Evolutionary conservation across 2,329 filamentous ascomycete genomes (phyloP).

Genomic region (Talaromyces funiculosus): DNA sequence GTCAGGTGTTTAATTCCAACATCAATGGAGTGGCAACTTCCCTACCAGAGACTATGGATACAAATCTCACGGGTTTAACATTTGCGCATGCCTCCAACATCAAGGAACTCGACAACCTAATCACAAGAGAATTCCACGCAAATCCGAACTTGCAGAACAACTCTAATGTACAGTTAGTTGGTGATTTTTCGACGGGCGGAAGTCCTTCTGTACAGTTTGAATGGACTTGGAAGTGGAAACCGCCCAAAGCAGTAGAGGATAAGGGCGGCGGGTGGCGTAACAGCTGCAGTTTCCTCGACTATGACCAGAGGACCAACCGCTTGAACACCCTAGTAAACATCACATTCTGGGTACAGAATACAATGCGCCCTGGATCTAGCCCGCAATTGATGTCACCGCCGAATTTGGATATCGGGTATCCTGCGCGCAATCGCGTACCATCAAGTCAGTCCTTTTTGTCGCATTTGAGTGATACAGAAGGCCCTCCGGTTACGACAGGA

Average conservation of each 20-base stretch:
- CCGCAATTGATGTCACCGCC: slow-evolving; percentile 62
- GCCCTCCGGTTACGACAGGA: slow-evolving; percentile 30
- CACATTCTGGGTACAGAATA: slow-evolving; percentile 88
- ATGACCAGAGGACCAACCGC: slow-evolving; percentile 86
- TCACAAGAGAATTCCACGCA: slow-evolving; percentile 92
- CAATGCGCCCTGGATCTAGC: slow-evolving; percentile 29
- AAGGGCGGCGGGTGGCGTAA: slow-evolving; percentile 90
- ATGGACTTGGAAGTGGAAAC: slow-evolving; percentile 96
- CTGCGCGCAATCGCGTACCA: slow-evolving; percentile 71
- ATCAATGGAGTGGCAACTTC: slow-evolving; percentile 48
- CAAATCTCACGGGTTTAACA: slow-evolving; percentile 78
- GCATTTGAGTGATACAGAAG: slow-evolving; percentile 67
- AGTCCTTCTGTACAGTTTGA: slow-evolving; percentile 79
- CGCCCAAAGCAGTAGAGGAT: slow-evolving; percentile 75
- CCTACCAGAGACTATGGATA: slow-evolving; percentile 55
- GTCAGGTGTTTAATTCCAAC: slow-evolving; percentile 47
- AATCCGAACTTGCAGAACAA: slow-evolving; percentile 98
- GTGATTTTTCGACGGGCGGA: slow-evolving; percentile 81
- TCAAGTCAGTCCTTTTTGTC: slow-evolving; percentile 84
- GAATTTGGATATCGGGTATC: slow-evolving; percentile 62
- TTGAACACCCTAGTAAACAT: slow-evolving; percentile 86
- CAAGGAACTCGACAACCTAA: slow-evolving; percentile 84
- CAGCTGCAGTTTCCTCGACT: slow-evolving; percentile 95
- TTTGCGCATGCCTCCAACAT: slow-evolving; percentile 83
- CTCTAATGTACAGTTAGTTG: slow-evolving; percentile 89